phyloP scores from a whole-genome alignment of 495 filamentous ascomycete genomes.

The Stereocaulon alpinum region DNA sequence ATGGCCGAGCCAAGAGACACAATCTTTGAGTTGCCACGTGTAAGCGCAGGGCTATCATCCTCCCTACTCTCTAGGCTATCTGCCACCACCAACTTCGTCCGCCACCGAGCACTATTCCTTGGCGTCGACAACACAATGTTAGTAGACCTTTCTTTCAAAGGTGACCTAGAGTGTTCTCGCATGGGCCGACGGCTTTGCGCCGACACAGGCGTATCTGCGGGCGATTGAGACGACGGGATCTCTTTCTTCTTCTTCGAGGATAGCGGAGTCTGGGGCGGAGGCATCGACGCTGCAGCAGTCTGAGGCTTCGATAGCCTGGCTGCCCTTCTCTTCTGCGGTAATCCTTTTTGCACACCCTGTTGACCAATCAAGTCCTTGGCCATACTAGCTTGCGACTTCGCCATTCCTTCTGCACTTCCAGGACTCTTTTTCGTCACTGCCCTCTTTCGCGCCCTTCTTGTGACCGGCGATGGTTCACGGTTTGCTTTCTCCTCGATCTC shows the following conservation, averaged over 20 bases:
- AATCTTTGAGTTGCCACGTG: neutral
- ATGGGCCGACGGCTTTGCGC: conserved; percentile 14
- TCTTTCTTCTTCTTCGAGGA: conserved; percentile 20
- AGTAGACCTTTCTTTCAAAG: conserved; percentile 24
- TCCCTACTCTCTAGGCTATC: conserved; percentile 19
- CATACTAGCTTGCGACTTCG: conserved; percentile 7
- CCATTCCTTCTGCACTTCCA: conserved; percentile 13
- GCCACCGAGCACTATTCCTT: neutral
- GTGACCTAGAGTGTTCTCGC: conserved; percentile 13
- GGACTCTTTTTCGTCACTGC: neutral
- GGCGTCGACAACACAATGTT: conserved; percentile 12
- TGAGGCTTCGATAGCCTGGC: neutral
- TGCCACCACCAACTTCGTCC: conserved; percentile 13
- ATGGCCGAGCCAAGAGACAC: neutral
- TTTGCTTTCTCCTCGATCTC: conserved; percentile 12
- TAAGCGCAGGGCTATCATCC: conserved; percentile 8
- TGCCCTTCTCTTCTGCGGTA: neutral
- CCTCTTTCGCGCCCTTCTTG: conserved; percentile 13
- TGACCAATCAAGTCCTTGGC: neutral
- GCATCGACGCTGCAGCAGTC: neutral
- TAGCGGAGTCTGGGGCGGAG: conserved; percentile 20
- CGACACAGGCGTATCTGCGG: conserved; percentile 28
- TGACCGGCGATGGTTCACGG: neutral
- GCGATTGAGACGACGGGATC: conserved; percentile 32
- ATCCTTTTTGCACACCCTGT: neutral